Base-by-base conservation (phyloP, 805 yeast species). In the Zygotorulaspora sp. region DNA sequence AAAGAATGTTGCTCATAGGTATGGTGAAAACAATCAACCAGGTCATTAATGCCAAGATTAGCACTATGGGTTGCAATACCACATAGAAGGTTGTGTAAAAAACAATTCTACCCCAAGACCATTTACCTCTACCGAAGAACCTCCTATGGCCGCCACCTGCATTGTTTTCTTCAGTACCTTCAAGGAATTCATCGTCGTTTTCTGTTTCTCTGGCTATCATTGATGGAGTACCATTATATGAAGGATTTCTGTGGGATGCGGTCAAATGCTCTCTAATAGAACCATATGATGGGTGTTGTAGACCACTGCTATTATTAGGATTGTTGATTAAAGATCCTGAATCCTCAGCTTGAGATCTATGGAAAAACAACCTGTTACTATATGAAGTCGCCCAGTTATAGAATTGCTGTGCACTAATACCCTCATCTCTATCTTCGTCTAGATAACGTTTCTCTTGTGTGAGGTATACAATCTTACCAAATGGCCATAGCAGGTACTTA, bases 1-100 rank as follows among this genome's bases (percentile, higher is more conserved):
- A 62, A 18, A 83, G 66, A 12, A 87, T 82, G 36, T 87, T 87
- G 12, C 94, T 79, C 94, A 92, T 87, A 27, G 98, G 98, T 32
- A 90, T 87, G 5, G 96, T 78, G 58, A 92, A 81, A 0, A 89
- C 96, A 23, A 75, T 60, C 24, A 90, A 61, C 96, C 96, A 92
- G 49, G 90, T 75, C 4, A 78, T 31, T 1, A 75, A 48, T 5
- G 83, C 72, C 5, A 87, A 67, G 0, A 73, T 2, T 11, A 68
- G 56, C 21, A 80, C 66, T 2, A 84, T 53, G 1, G 97, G 97
- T 43, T 79, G 82, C 18, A 89, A 55, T 3, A 84, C 44, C 3
- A 75, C 48, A 57, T 89, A 87, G 58, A 78, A 89, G 48, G 75
- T 74, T 2, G 79, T 2, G 55, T 79, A 92, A 54, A 87, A 90